Evolutionary conservation across 805 yeast species (phyloP).

Genomic region (Yamadazyma ubonensis): DNA sequence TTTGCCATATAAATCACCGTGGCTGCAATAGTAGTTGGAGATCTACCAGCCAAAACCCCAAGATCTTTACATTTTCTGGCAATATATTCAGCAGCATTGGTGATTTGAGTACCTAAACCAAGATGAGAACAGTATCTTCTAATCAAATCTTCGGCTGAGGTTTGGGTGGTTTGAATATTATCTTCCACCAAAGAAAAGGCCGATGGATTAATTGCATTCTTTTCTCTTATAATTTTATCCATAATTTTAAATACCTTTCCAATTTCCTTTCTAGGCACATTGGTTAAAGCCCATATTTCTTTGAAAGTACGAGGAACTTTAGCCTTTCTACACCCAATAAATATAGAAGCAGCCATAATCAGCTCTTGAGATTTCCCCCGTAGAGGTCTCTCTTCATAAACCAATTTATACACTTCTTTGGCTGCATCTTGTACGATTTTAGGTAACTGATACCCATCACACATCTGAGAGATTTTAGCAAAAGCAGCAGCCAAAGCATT

Average conservation of each 20-base stretch:
- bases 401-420: slow-evolving; percentile 90
- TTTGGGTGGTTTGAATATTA: slow-evolving; percentile 70
- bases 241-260: slow-evolving; percentile 88
- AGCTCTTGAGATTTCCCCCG: slow-evolving; percentile 91
- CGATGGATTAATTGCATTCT: slow-evolving; percentile 53
- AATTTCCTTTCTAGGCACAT: slow-evolving; percentile 91
- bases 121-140: slow-evolving; percentile 94
- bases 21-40: slow-evolving; percentile 97
- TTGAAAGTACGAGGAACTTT: slow-evolving; percentile 91
- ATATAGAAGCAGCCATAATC: slow-evolving; percentile 94
- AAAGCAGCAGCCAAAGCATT: slow-evolving; percentile 86
- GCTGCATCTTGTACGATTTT: slow-evolving; percentile 97
- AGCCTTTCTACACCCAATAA: slow-evolving; percentile 92
- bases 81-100: slow-evolving; percentile 90
- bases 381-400: slow-evolving; percentile 79
- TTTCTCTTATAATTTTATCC: slow-evolving; percentile 53
- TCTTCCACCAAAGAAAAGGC: slow-evolving; percentile 43
- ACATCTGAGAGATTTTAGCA: slow-evolving; percentile 88
- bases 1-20: slow-evolving; percentile 95
- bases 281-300: slow-evolving; percentile 93
- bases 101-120: slow-evolving; percentile 79
- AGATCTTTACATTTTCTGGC: slow-evolving; percentile 87
- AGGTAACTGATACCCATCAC: slow-evolving; percentile 94
- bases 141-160: slow-evolving; percentile 90
- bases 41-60: slow-evolving; percentile 93